These are phyloP conservation scores for Cyberlindnera euphorbiae DNA, from an alignment of 805 yeast genomes.

Conservation along the genomic window DNA sequence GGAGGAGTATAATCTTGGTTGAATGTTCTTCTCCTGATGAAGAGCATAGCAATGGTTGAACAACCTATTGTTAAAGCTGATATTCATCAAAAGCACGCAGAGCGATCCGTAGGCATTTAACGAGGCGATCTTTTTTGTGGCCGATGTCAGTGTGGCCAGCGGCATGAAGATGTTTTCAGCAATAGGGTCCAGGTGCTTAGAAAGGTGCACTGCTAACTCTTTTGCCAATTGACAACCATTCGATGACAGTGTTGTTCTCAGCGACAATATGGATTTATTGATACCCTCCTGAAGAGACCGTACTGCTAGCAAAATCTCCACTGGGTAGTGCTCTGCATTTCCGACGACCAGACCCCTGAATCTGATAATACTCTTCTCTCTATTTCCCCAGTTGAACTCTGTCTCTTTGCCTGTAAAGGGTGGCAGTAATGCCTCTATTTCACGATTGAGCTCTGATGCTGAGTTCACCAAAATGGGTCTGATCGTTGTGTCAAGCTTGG, in stretches of 20 bases:
- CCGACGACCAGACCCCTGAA: conserved; percentile 62
- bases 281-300: conserved; percentile 51
- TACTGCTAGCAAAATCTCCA: conserved; percentile 31
- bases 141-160: conserved; percentile 30
- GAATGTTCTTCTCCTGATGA: conserved; percentile 63
- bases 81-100: conserved; percentile 49
- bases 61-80: conserved; percentile 48
- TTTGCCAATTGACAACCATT: conserved; percentile 74
- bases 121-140: conserved; percentile 34
- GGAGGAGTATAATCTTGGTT: conserved; percentile 65
- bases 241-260: conserved; percentile 77
- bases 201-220: conserved; percentile 41
- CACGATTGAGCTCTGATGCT: conserved; percentile 22
- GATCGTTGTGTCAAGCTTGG: conserved; percentile 20
- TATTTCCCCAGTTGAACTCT: conserved; percentile 75
- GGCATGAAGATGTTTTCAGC: conserved; percentile 31
- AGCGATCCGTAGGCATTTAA: conserved; percentile 32
- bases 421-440: conserved; percentile 23
- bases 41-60: conserved; percentile 46
- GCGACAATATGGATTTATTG: conserved; percentile 59
- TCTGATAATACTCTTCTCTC: conserved; percentile 59
- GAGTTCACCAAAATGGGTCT: conserved; percentile 11
- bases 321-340: conserved; percentile 38
- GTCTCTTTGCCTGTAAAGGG: conserved; percentile 76
- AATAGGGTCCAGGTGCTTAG: conserved; percentile 27